These are phyloP conservation scores for Begonia peltatifolia DNA, from an alignment of 306 rosid species.

Conservation along the genomic window DNA sequence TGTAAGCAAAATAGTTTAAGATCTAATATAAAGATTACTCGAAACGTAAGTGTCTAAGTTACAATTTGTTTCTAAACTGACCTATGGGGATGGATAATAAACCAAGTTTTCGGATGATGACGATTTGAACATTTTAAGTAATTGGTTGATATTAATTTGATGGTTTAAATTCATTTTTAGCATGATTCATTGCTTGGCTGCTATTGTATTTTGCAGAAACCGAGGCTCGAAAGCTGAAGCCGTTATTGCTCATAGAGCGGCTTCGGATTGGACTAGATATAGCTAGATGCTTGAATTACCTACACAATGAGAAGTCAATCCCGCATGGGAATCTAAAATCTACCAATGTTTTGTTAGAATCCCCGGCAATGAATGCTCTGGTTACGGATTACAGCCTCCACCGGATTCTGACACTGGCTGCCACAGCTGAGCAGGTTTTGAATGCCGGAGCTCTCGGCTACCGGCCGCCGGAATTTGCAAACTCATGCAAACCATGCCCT, in stretches of 20 bases:
- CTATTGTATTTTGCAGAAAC: constrained; percentile 23
- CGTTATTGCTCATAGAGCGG: constrained; percentile 40
- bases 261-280: constrained; percentile 40
- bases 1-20: too few relatives aligned
- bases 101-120: too few relatives aligned
- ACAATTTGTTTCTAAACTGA: too few relatives aligned
- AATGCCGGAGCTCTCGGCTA: constrained; percentile 70
- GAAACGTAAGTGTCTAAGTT: too few relatives aligned
- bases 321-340: constrained; percentile 83
- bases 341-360: constrained; percentile 51
- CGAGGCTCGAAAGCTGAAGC: constrained; percentile 31
- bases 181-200: constrained; percentile 6
- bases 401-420: constrained; percentile 46
- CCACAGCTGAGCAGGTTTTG: constrained; percentile 65
- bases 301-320: constrained; percentile 63
- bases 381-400: constrained; percentile 68
- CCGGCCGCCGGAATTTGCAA: constrained; percentile 62
- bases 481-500: constrained; percentile 58
- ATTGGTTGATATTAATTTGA: too few relatives aligned
- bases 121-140: too few relatives aligned
- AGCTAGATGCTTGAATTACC: constrained; percentile 43
- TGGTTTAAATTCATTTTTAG: background rate
- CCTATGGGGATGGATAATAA: too few relatives aligned
- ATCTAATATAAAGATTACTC: too few relatives aligned
- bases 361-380: constrained; percentile 26